Base-by-base conservation (phyloP, 2,329 filamentous ascomycete genomes). In the Penicillium sp. region DNA sequence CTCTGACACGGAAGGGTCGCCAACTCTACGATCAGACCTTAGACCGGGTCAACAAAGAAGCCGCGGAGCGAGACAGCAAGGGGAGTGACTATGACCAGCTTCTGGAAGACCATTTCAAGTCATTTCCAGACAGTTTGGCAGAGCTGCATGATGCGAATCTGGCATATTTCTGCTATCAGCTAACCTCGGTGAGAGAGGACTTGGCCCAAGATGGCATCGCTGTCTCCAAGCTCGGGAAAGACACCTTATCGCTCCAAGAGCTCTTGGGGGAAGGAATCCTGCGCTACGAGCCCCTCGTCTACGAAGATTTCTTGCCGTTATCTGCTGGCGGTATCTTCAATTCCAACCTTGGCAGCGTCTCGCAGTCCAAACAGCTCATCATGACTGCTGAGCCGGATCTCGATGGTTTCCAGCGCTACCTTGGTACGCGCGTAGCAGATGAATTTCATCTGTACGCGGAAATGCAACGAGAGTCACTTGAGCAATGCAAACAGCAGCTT, bases 231-330 rank as follows among this genome's bases (percentile, higher is more conserved):
- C 14, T 32, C 7, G 25, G 21, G 13, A 11, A 3, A 0, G 2
- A 19, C 7, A 7, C 29, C 7, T 16, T 34, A 1, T 14, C 43
- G 1, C 14, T 71, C 1, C 54, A 65, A 1, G 31, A 54, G 1
- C 57, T 74, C 1, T 35, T 75, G 2, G 38, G 50, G 2, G 34
- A 57, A 0, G 62, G 63, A 0, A 17, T 63, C 3, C 25, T 77
- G 0, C 50, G 61, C 26, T 63, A 60, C 4, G 51, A 64, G 3
- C 71, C 75, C 2, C 65, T 78, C 13, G 75, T 69, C 0, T 78
- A 78, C 40, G 75, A 78, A 41, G 75, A 78, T 38, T 78, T 78
- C 33, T 57, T 78, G 3, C 75, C 75, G 0, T 54, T 78, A 2
- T 76, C 72, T 1, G 75, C 75, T 0, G 75, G 72, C 0, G 74